A percentile compares a stretch with the other conserved stretches of the same genome.
Evolutionary conservation across 495 filamentous ascomycete genomes (phyloP).

Genomic region (Aspergillus bertholletiae): DNA sequence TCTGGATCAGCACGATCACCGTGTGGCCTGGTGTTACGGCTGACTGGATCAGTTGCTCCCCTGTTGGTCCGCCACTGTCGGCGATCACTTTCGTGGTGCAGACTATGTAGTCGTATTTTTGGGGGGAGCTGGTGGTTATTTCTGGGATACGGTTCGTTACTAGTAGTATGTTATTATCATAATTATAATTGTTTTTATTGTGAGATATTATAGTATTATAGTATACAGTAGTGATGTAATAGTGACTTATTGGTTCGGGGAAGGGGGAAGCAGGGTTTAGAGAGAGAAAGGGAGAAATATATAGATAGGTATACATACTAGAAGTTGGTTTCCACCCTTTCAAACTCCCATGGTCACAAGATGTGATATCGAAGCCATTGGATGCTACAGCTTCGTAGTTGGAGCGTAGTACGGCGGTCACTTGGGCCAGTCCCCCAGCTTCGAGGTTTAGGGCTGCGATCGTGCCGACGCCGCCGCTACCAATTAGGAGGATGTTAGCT

Average conservation of each 20-base stretch:
- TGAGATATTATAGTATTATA: too few relatives aligned
- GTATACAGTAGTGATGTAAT: too few relatives aligned
- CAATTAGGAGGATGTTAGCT: constrained; percentile 34
- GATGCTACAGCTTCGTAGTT: constrained; percentile 47
- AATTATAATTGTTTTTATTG: too few relatives aligned
- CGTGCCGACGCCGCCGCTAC: constrained; percentile 49
- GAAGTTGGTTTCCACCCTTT: constrained; percentile 18
- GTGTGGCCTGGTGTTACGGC: constrained; percentile 45
- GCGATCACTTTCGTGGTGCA: constrained; percentile 34
- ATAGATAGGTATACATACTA: too few relatives aligned
- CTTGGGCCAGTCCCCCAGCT: constrained; percentile 27
- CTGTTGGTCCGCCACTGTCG: constrained; percentile 34
- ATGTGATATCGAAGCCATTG: constrained; percentile 50
- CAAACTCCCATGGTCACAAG: constrained; percentile 29
- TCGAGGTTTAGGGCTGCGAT: constrained; percentile 48
- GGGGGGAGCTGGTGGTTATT: too few relatives aligned
- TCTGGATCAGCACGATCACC: constrained; percentile 55
- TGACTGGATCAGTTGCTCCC: constrained; percentile 45
- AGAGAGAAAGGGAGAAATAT: too few relatives aligned
- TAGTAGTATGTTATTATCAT: too few relatives aligned
- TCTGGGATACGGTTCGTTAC: too few relatives aligned
- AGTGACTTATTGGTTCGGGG: too few relatives aligned
- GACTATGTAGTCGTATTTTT: constrained; percentile 46
- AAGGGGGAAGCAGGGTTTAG: too few relatives aligned
- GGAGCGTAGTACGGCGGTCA: constrained; percentile 52